Base-by-base conservation (phyloP, 2,329 filamentous ascomycete genomes). In the Xylaria arbuscula region DNA sequence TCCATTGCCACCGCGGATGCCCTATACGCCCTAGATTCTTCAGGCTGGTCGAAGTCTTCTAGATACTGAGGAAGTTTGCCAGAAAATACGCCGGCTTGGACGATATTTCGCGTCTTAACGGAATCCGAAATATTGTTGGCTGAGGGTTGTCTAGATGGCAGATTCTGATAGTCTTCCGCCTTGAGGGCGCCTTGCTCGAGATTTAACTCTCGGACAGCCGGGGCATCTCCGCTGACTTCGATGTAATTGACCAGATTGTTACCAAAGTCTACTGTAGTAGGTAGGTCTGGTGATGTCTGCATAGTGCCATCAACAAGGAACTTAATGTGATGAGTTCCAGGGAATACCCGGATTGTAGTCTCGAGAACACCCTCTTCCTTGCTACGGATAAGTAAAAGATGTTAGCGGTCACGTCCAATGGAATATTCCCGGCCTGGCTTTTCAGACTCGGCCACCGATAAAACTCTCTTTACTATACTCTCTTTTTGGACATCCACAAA, bases 241-340 rank as follows among this genome's bases (percentile, higher is more conserved):
- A 99, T 93, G 79, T 98, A 99, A 82, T 99, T 99, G 81, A 99
- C 95, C 19, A 99, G 86, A 78, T 97, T 97, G 82, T 98, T 98
- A 72, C 94, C 97, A 79, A 97, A 98, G 80, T 99, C 96, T 67
- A 99, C 96, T 1, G 96, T 97, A 0, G 96, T 98, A 15, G 96
- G 95, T 64, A 98, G 85, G 72, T 92, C 89, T 68, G 92, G 90
- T 17, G 93, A 96, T 15, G 94, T 96, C 78, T 91, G 89, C 93
- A 98, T 97, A 76, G 95, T 91, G 67, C 92, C 93, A 81, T 98
- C 95, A 59, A 98, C 94, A 73, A 99, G 87, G 82, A 98, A 99
- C 77, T 97, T 95, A 76, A 99, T 87, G 83, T 99, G 96, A 79
- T 99, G 95, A 5, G 96, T 99, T 73, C 96, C 96, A 3, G 95